Base-by-base conservation (phyloP, 2,329 filamentous ascomycete species). In the Huntiella abstrusa region DNA sequence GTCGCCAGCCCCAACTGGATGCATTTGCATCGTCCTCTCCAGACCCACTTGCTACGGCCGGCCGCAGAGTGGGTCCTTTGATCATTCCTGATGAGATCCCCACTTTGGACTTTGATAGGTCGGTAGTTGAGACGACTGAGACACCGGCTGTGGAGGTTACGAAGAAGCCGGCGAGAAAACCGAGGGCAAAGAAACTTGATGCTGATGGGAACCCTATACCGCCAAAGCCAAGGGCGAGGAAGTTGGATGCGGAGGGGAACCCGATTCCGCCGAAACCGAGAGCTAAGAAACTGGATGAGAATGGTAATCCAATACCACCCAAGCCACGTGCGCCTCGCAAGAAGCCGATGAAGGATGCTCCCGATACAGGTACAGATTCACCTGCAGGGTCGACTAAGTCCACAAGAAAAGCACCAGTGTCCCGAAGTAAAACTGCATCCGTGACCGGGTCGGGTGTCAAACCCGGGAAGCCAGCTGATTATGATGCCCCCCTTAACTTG, bases 401-500 rank as follows among this genome's bases (percentile, higher is more conserved):
- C 13, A 13, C 42, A 15, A 33, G 28, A 22, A 49, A 43, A 37
- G 43, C 43, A 3, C 39, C 43, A 7, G 43, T 43, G 2, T 7
- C 33, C n/a, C 33, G 39, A 8, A 49, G 45, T 17, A 46, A 43
- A 22, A 19, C 34, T n/a, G 38, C 33, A n/a, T 13, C 22, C 8
- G 39, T 12, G 33, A 43, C 37, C 15, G 34, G 22, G 17, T 28
- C 35, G 15, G 34, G 6, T 5, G 33, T 7, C 15, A 46, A 40
- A 5, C 22, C 22, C 22, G 41, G 8, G 12, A 32, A 33, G 36
- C 15, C 36, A 16, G 8, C 12, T 19, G 10, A 17, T 11, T 19
- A 44, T n/a, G 35, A 47, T n/a, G 32, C 41, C 7, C 41, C 45
- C 8, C 13, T 50, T 5, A 50, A 50, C 16, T 11, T 50, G 6